These are phyloP conservation scores for Drechslerella coelobrocha DNA, from an alignment of 2,329 filamentous ascomycete genomes.

Conservation along the genomic window DNA sequence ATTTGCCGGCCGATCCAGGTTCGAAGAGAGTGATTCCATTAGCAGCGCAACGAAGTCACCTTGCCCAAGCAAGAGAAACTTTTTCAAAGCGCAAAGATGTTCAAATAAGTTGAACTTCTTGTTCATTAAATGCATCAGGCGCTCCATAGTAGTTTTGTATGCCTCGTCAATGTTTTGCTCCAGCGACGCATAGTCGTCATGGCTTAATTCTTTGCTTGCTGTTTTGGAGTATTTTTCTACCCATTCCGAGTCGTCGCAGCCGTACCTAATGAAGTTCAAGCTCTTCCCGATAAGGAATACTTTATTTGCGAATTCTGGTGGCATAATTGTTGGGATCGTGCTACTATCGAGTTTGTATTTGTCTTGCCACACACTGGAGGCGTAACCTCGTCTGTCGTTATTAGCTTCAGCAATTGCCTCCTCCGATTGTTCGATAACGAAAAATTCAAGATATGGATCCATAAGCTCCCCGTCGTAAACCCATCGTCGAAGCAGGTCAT, in stretches of 20 bases:
- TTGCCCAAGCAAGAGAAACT: conserved; percentile 91
- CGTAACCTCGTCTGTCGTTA: conserved; percentile 66
- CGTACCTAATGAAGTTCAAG: conserved; percentile 95
- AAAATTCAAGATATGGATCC: conserved; percentile 96
- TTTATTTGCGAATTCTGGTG: conserved; percentile 90
- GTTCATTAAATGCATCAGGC: conserved; percentile 90
- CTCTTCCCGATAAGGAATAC: conserved; percentile 98
- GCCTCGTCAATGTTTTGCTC: conserved; percentile 95
- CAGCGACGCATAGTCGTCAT: conserved; percentile 89
- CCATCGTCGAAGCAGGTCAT: conserved; percentile 94
- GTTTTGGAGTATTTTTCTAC: conserved; percentile 94
- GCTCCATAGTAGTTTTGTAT: conserved; percentile 97
- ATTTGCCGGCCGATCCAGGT: conserved; percentile 92
- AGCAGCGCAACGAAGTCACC: conserved; percentile 96
- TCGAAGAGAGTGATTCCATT: conserved; percentile 93
- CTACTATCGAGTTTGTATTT: conserved; percentile 86
- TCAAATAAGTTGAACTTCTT: conserved; percentile 94
- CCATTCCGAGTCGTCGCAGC: conserved; percentile 91
- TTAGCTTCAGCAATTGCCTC: conserved; percentile 58
- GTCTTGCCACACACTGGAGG: conserved; percentile 95
- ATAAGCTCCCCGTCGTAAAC: conserved; percentile 97
- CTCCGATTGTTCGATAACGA: conserved; percentile 77
- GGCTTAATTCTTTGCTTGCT: conserved; percentile 86
- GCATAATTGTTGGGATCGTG: conserved; percentile 94
- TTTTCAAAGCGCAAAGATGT: conserved; percentile 88